phyloP scores from a whole-genome alignment of 1,284 basidiomycete genomes.

The Tilletia walkeri region DNA sequence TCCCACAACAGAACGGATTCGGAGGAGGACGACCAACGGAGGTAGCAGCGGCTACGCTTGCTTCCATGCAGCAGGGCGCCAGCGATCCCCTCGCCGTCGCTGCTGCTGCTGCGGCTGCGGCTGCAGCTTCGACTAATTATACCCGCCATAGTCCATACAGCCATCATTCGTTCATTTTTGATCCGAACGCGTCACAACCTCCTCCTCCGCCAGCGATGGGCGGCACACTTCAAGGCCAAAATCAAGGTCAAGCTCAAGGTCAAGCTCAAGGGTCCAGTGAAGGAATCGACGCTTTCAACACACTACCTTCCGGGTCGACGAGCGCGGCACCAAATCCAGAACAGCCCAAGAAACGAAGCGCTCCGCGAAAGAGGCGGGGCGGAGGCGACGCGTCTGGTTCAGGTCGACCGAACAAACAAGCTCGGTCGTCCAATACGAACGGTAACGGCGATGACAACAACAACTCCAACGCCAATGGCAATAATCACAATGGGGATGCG shows the following conservation, averaged over 20 bases:
- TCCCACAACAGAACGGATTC: too few relatives aligned
- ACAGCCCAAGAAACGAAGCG: too few relatives aligned
- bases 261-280: too few relatives aligned
- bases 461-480: neutral
- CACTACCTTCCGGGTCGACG: too few relatives aligned
- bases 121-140: neutral
- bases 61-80: slow-evolving; percentile 3
- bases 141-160: neutral
- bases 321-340: too few relatives aligned
- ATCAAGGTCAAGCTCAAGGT: too few relatives aligned
- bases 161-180: neutral
- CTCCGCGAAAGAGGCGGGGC: neutral
- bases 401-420: neutral
- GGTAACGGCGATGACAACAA: neutral
- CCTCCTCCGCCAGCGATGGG: neutral
- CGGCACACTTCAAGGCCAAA: too few relatives aligned
- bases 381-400: neutral
- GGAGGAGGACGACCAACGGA: neutral
- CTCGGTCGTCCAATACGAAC: neutral
- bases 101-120: neutral
- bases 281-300: too few relatives aligned
- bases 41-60: slow-evolving; percentile 3
- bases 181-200: neutral
- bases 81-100: too few relatives aligned
- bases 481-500: too few relatives aligned